A percentile compares a stretch with the other conserved stretches of the same genome.
Evolutionary conservation across 495 filamentous ascomycete genomes (phyloP).

Genomic region (Aspergillus biplanus): DNA sequence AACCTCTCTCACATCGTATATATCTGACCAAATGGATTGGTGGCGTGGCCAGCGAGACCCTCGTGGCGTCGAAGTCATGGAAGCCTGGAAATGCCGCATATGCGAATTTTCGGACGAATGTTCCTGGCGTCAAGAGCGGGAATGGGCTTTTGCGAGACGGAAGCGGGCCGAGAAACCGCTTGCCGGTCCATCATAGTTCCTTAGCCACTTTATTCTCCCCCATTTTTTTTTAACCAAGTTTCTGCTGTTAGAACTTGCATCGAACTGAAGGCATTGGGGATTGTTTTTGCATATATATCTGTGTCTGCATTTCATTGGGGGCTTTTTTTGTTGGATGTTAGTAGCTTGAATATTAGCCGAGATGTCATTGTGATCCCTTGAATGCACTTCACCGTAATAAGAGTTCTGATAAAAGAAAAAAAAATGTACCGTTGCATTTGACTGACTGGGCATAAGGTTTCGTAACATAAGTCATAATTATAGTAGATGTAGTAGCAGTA

Average conservation of each 20-base stretch:
- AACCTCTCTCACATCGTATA: constrained; percentile 61
- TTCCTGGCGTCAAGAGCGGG: constrained; percentile 61
- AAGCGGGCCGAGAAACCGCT: constrained; percentile 25
- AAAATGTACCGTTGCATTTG: neutral
- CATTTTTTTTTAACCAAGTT: too few species aligned
- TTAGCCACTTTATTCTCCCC: neutral
- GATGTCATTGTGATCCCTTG: too few species aligned
- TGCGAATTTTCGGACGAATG: constrained; percentile 68
- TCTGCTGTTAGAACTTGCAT: too few species aligned
- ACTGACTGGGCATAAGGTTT: neutral
- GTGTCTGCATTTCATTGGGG: too few species aligned
- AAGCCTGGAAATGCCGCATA: constrained; percentile 84
- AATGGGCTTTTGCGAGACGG: constrained; percentile 46
- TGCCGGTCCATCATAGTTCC: constrained; percentile 7
- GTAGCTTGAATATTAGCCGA: too few species aligned
- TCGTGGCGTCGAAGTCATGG: constrained; percentile 81
- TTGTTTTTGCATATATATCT: too few species aligned
- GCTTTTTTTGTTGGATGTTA: too few species aligned
- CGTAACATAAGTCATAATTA: neutral
- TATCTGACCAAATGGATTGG: constrained; percentile 75
- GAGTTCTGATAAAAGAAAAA: neutral
- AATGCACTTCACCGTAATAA: too few species aligned
- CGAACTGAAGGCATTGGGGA: too few species aligned
- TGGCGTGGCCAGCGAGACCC: constrained; percentile 81
- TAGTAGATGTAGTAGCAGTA: neutral